These are phyloP conservation scores for Aspergillus fijiensis DNA, from an alignment of 2,329 filamentous ascomycete genomes.

Conservation along the genomic window DNA sequence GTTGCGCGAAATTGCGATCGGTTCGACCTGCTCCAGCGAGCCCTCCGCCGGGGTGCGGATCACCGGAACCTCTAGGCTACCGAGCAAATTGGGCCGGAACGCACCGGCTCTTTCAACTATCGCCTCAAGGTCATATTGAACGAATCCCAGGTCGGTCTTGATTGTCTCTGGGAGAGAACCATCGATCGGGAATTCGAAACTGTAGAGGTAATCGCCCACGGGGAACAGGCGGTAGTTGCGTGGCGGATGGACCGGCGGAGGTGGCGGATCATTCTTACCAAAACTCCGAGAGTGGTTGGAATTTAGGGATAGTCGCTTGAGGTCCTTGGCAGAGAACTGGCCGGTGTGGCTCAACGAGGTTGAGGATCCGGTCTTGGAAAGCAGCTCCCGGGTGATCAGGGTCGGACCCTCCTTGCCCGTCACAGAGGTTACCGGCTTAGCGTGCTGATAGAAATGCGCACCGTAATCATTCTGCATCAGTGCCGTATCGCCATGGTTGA, in stretches of 20 bases:
- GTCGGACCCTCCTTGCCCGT: slow-evolving; percentile 34
- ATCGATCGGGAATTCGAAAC: slow-evolving; percentile 80
- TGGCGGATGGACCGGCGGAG: slow-evolving; percentile 59
- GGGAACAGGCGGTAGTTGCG: slow-evolving; percentile 86
- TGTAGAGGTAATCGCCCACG: slow-evolving; percentile 70
- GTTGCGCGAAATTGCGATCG: slow-evolving; percentile 86
- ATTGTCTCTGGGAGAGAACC: slow-evolving; percentile 79
- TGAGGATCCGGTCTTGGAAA: slow-evolving; percentile 41
- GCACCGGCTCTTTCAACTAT: slow-evolving; percentile 82
- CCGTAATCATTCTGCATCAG: slow-evolving; percentile 60
- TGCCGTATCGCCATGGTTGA: slow-evolving; percentile 59
- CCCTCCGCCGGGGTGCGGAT: slow-evolving; percentile 84
- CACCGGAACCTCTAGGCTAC: slow-evolving; percentile 76
- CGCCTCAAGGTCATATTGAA: slow-evolving; percentile 85
- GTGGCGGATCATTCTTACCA: slow-evolving; percentile 70
- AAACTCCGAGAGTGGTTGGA: slow-evolving; percentile 83
- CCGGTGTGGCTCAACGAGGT: slow-evolving; percentile 45
- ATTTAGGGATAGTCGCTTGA: slow-evolving; percentile 72
- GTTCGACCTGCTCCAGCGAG: slow-evolving; percentile 86
- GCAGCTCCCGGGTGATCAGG: slow-evolving; percentile 35
- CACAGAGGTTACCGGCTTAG: slow-evolving; percentile 34
- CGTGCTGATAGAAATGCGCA: slow-evolving; percentile 61
- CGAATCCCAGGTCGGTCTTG: slow-evolving; percentile 78
- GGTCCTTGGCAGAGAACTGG: slow-evolving; percentile 47
- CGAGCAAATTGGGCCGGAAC: slow-evolving; percentile 84